phyloP scores from a whole-genome alignment of 2,329 filamentous ascomycete genomes.

The Torrubiella hemipterigena region DNA sequence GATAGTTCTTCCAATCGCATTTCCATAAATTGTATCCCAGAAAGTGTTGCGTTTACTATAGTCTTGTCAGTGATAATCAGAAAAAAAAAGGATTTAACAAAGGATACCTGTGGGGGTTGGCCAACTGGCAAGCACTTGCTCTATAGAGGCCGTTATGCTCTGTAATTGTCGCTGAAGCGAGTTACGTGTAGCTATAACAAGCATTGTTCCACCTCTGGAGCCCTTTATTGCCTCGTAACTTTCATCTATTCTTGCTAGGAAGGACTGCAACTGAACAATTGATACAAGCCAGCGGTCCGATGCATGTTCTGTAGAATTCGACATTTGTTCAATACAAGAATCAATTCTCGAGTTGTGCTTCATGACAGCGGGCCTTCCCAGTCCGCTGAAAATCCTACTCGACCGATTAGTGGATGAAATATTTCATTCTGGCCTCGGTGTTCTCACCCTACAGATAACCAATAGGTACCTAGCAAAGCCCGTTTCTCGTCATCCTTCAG shows the following conservation, averaged over 20 bases:
- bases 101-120: background rate
- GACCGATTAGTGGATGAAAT: background rate
- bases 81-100: background rate
- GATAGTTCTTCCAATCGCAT: background rate
- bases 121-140: too few relatives aligned
- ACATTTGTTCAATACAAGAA: background rate
- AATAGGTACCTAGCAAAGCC: background rate
- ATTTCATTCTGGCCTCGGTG: background rate
- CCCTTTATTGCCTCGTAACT: background rate
- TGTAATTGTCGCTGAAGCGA: background rate
- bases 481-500: background rate
- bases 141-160: background rate
- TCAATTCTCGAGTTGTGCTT: background rate
- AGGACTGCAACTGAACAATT: background rate
- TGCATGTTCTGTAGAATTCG: background rate
- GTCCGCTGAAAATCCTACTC: background rate
- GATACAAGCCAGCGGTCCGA: background rate
- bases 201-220: background rate
- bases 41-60: background rate
- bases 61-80: background rate
- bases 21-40: background rate
- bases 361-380: background rate
- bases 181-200: background rate
- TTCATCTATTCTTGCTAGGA: background rate
- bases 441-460: background rate